phyloP scores from a whole-genome alignment of 2,329 filamentous ascomycete genomes.

The Nemania diffusa region DNA sequence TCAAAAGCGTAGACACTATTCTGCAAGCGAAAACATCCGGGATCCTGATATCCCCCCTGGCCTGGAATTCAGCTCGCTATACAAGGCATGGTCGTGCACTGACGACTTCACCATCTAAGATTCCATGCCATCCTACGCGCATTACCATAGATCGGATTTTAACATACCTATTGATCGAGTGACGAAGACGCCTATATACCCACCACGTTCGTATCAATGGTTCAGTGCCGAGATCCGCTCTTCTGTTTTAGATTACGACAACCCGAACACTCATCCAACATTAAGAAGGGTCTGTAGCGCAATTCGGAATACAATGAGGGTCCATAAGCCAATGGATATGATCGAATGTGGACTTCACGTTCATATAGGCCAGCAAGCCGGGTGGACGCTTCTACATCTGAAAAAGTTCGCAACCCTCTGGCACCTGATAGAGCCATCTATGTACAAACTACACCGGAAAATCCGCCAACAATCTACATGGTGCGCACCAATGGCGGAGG shows the following conservation, averaged over 20 bases:
- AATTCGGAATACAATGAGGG: constrained; percentile 36
- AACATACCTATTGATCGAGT: neutral
- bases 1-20: constrained; percentile 1
- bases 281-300: constrained; percentile 30
- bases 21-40: neutral
- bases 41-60: constrained; percentile 4
- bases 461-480: constrained; percentile 17
- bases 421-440: constrained; percentile 30
- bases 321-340: constrained; percentile 38
- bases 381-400: constrained; percentile 39
- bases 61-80: neutral
- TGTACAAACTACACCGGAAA: constrained; percentile 36
- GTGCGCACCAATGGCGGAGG: neutral
- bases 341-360: constrained; percentile 35
- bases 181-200: neutral
- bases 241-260: constrained; percentile 36
- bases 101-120: neutral
- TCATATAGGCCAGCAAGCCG: constrained; percentile 39
- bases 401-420: constrained; percentile 43
- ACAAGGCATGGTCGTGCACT: constrained; percentile 12
- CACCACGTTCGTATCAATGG: constrained; percentile 34
- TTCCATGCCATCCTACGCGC: neutral
- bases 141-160: neutral
- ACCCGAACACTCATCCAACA: constrained; percentile 7
- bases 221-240: constrained; percentile 37